A percentile compares a stretch with the other conserved stretches of the same genome.
These are phyloP conservation scores for Rutstroemia sp. DNA, from an alignment of 2,329 filamentous ascomycete genomes.

Conservation along the genomic window DNA sequence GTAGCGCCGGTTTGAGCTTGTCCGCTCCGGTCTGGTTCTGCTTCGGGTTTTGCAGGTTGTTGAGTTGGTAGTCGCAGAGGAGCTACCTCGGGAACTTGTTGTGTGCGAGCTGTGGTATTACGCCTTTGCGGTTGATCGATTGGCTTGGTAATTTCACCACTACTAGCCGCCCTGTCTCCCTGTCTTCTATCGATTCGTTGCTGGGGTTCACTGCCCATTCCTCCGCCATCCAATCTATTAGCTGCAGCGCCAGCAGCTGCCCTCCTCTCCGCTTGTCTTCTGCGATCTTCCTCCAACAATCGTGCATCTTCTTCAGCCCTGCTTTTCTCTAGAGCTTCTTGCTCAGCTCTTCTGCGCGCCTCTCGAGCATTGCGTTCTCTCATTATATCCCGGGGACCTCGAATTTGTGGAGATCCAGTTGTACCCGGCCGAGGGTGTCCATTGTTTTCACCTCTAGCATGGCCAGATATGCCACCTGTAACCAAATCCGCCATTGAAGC, in stretches of 20 bases:
- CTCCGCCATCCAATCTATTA: conserved; percentile 16
- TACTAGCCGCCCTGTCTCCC: conserved; percentile 16
- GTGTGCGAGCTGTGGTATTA: conserved; percentile 21
- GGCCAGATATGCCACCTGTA: conserved; percentile 46
- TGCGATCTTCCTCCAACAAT: conserved; percentile 46
- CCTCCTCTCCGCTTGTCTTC: conserved; percentile 52
- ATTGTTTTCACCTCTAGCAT: conserved; percentile 44
- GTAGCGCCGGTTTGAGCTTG: not conserved
- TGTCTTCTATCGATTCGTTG: conserved; percentile 26
- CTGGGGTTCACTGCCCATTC: conserved; percentile 19
- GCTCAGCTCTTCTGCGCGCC: conserved; percentile 51
- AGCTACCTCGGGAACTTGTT: conserved; percentile 22
- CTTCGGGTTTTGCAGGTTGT: conserved; percentile 18
- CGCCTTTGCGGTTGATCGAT: conserved; percentile 22
- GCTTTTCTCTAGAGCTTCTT: conserved; percentile 37
- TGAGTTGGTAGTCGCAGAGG: conserved; percentile 26
- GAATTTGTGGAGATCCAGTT: conserved; percentile 51
- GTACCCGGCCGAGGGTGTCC: conserved; percentile 41
- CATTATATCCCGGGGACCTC: conserved; percentile 88
- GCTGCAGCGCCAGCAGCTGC: conserved; percentile 47
- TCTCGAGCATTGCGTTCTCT: conserved; percentile 74
- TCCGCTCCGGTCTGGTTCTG: conserved; percentile 8
- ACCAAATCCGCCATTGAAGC: conserved; percentile 85
- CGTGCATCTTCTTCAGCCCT: conserved; percentile 46
- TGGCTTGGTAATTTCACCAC: conserved; percentile 8